These are phyloP conservation scores for Wickerhamomyces strasburgensis DNA, from an alignment of 805 yeast genomes.

Conservation along the genomic window DNA sequence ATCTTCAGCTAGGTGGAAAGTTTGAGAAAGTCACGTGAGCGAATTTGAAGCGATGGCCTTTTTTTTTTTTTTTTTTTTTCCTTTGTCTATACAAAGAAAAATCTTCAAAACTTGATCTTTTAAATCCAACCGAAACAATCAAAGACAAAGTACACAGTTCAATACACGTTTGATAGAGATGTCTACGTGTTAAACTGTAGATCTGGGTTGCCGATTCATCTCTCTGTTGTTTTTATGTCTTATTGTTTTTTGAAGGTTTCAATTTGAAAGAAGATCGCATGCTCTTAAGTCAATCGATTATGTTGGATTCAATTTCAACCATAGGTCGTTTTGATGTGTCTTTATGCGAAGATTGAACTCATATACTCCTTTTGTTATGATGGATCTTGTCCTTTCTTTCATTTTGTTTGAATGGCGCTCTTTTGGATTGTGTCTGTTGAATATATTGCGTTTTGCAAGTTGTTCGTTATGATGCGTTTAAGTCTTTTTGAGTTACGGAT, in stretches of 20 bases:
- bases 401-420: constrained; percentile 3
- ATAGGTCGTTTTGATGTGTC: constrained; percentile 29
- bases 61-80: no score
- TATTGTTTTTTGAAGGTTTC: neutral
- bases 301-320: constrained; percentile 6
- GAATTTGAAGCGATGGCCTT: no score
- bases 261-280: constrained; percentile 10
- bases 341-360: constrained; percentile 26
- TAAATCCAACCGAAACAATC: no score
- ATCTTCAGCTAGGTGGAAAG: no score
- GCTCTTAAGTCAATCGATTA: constrained; percentile 21
- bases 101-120: no score
- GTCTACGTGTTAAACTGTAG: neutral
- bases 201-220: no score
- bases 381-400: constrained; percentile 2
- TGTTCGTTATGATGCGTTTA: constrained; percentile 1
- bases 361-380: constrained; percentile 1
- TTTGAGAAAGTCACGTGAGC: no score
- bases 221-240: neutral
- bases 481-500: constrained; percentile 1
- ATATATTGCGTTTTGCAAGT: constrained; percentile 12
- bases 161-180: neutral
- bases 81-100: no score
- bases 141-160: no score
- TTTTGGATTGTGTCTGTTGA: constrained; percentile 1